These are phyloP conservation scores for Nannizziopsis arthrosporioides DNA, from an alignment of 2,329 filamentous ascomycete genomes.

Conservation along the genomic window DNA sequence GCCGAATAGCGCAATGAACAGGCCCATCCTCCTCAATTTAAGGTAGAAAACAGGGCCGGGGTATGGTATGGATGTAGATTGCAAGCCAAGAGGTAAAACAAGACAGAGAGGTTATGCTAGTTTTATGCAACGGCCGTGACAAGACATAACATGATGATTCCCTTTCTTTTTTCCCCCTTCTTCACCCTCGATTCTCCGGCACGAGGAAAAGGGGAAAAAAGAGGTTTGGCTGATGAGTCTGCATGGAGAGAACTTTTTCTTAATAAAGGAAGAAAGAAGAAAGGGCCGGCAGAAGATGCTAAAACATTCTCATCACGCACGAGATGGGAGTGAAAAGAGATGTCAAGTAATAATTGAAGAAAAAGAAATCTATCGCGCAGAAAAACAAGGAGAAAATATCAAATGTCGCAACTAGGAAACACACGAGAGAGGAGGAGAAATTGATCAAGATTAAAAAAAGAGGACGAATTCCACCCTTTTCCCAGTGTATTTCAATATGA, in stretches of 20 bases:
- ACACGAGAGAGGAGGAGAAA: background rate
- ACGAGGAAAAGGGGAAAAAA: background rate
- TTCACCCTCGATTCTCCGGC: background rate
- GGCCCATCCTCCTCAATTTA: too few species aligned
- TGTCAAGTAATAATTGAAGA: too few species aligned
- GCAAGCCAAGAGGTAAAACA: background rate
- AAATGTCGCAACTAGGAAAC: background rate
- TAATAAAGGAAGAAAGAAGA: slow-evolving; percentile 6
- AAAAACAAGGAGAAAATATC: too few species aligned
- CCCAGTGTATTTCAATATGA: background rate
- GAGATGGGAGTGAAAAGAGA: too few species aligned
- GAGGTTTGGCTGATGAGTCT: background rate
- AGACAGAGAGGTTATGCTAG: slow-evolving; percentile 6
- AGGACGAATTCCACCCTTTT: background rate
- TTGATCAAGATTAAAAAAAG: background rate
- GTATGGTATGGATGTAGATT: too few species aligned
- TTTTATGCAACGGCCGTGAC: slow-evolving; percentile 13
- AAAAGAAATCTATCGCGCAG: too few species aligned
- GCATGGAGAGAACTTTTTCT: too few species aligned
- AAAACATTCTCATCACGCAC: too few species aligned
- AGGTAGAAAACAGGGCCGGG: too few species aligned
- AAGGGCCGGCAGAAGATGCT: slow-evolving; percentile 3
- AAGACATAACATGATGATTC: slow-evolving; percentile 11
- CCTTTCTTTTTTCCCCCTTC: background rate
- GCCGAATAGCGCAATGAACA: too few species aligned